These are phyloP conservation scores for Phytophthora colocasiae DNA, from an alignment of 352 stramenopile species.

Conservation along the genomic window DNA sequence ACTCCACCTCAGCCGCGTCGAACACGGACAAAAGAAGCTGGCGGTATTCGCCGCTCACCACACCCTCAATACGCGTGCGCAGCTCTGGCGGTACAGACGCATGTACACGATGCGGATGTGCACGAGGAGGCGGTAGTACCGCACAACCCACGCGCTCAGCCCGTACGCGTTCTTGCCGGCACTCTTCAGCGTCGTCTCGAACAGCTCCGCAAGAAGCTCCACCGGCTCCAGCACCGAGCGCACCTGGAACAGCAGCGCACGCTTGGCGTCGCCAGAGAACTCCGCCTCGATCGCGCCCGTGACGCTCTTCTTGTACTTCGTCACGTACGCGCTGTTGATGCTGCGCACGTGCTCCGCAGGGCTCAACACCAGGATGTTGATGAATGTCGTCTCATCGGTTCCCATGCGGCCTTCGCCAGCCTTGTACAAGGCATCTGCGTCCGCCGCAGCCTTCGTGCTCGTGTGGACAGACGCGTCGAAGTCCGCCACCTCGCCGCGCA, in stretches of 20 bases:
- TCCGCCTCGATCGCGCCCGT: too few relatives aligned
- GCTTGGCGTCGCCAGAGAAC: conserved; percentile 42
- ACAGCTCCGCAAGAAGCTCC: conserved; percentile 41
- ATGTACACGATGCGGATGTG: conserved; percentile 54
- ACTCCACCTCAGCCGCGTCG: conserved; percentile 29
- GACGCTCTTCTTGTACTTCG: too few relatives aligned
- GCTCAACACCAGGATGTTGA: too few relatives aligned
- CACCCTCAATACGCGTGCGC: conserved; percentile 25
- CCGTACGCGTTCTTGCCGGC: conserved; percentile 35
- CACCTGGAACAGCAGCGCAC: conserved; percentile 46
- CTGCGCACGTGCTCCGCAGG: too few relatives aligned
- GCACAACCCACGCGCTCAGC: conserved; percentile 34
- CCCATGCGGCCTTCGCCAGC: conserved; percentile 57
- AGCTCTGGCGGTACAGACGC: conserved; percentile 60
- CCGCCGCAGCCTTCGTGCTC: conserved; percentile 40
- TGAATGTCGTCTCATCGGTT: too few relatives aligned
- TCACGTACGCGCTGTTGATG: too few relatives aligned
- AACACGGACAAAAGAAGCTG: conserved; percentile 30
- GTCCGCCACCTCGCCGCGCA: conserved; percentile 38
- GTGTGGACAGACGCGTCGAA: conserved; percentile 72
- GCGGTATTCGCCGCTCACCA: conserved; percentile 37
- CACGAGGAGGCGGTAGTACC: conserved; percentile 46
- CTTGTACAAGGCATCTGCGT: too few relatives aligned
- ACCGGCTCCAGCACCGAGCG: conserved; percentile 41
- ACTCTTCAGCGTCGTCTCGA: conserved; percentile 52